phyloP scores from a whole-genome alignment of 768 basidiomycete genomes.

The Hypholoma sublateritium region DNA sequence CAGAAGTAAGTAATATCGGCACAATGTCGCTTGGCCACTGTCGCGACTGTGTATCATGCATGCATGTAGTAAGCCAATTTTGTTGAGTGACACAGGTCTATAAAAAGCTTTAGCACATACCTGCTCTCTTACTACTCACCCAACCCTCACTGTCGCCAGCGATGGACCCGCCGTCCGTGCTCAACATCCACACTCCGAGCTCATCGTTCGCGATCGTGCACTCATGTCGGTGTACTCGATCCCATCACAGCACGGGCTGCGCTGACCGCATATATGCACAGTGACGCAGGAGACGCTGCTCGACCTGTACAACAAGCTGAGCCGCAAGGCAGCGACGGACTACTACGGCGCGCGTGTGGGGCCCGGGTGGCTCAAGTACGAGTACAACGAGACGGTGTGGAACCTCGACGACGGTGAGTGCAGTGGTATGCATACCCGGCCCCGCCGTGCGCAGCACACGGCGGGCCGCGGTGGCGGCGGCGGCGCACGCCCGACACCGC shows the following conservation, averaged over 20 bases:
- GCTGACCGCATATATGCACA: slow-evolving; percentile 25
- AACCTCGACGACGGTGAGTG: slow-evolving; percentile 83
- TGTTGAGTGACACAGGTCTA: slow-evolving; percentile 17
- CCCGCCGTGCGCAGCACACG: background rate
- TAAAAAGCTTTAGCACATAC: slow-evolving; percentile 15
- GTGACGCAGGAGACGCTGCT: slow-evolving; percentile 69
- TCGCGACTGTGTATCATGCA: too few species aligned
- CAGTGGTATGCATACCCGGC: background rate
- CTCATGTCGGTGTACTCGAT: slow-evolving; percentile 54
- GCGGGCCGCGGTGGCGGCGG: background rate
- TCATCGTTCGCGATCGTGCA: slow-evolving; percentile 77
- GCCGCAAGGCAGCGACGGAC: slow-evolving; percentile 58
- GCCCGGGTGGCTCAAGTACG: slow-evolving; percentile 85
- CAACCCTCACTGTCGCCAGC: background rate
- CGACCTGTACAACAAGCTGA: slow-evolving; percentile 70
- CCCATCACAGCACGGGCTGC: background rate
- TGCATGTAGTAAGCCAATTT: background rate
- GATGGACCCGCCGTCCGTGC: slow-evolving; percentile 42
- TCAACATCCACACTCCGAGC: slow-evolving; percentile 76
- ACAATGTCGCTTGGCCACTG: too few species aligned
- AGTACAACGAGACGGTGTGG: slow-evolving; percentile 78
- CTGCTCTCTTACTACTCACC: background rate
- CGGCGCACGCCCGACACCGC: background rate
- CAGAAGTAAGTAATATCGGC: too few species aligned
- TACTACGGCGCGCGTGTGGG: slow-evolving; percentile 64